Evolutionary conservation across 2,329 filamentous ascomycete species (phyloP), one percentile per base, ranked within the genome.

Genomic region (Hyphodiscus sp.): DNA sequence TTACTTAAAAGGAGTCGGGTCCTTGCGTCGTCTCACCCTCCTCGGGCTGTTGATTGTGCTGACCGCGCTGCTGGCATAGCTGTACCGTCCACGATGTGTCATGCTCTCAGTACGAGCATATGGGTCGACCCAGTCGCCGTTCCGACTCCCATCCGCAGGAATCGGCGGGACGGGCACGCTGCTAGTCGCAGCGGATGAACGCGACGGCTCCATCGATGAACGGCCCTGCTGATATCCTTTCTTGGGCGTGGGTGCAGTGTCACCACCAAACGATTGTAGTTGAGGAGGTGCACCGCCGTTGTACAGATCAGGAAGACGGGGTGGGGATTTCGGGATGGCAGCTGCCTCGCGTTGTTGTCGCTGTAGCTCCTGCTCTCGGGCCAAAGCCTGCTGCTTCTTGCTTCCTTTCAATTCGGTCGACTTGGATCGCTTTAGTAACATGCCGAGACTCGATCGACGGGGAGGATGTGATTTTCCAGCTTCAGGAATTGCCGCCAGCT

Each of bases 1-100:
- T 81, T 77, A 97, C 92, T 99, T 99, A 81, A 97, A 96, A 0
- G 94, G 91, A 11, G 92, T 96, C 9, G 94, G 94, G 68, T 99
- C 94, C 77, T 96, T 97, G 75, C 94, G 86, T 76, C 92, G 87
- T 65, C 94, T 85, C 61, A 97, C 86, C 68, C 91, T 85, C 61
- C 94, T 85, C 59, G 94, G 92, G 70, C 87, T 96, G 75, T 96
- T 96, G 74, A 96, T 83, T 56, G 89, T 87, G 76, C 89, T 96
- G 61, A 92, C 82, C 51, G 89, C 87, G 71, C 88, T 95, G 74
- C 89, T 95, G 53, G 92, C 91, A 73, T 96, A 97, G 74, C 91
- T 96, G 74, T 95, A 96, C 61, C 94, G 87, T 56, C 92, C 91
- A 63, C 94, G 90, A 72, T 97, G 86, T 63, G 92, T 91, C 89